These are phyloP conservation scores for Spathaspora arborariae DNA, from an alignment of 805 yeast genomes.

Conservation along the genomic window DNA sequence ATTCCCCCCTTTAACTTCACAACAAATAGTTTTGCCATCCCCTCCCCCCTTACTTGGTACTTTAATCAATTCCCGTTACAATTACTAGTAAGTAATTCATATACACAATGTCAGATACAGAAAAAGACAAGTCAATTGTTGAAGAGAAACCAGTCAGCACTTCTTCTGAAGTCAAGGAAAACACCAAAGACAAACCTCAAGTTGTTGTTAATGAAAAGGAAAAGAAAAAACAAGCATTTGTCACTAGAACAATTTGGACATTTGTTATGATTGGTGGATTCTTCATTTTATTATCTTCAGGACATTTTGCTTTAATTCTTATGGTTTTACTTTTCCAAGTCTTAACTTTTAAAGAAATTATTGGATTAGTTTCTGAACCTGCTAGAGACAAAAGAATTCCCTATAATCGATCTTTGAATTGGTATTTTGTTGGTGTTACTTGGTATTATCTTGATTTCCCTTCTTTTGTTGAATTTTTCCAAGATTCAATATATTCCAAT, in stretches of 20 bases:
- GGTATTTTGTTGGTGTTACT: constrained; percentile 89
- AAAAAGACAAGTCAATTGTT: not conserved
- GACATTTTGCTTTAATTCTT: constrained; percentile 77
- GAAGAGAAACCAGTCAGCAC: constrained; percentile 1
- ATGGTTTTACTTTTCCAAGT: constrained; percentile 73
- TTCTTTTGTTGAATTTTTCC: constrained; percentile 67
- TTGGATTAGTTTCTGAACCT: constrained; percentile 78
- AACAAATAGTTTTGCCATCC: not conserved
- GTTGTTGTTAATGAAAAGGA: constrained; percentile 41
- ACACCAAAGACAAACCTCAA: not conserved
- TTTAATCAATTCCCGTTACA: not conserved
- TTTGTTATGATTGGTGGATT: constrained; percentile 81
- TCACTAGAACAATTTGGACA: constrained; percentile 90
- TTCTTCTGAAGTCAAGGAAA: not conserved
- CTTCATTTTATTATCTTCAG: constrained; percentile 68
- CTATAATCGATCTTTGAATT: constrained; percentile 76
- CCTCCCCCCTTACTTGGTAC: not conserved
- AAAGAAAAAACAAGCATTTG: constrained; percentile 75
- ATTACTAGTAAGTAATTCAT: not conserved
- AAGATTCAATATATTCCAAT: constrained; percentile 47
- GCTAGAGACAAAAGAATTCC: constrained; percentile 81
- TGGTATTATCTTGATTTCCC: constrained; percentile 88
- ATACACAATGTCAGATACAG: constrained; percentile 1
- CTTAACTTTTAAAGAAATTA: constrained; percentile 87
- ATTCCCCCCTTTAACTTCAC: too few relatives aligned